These are phyloP conservation scores for Yamadazyma sp. DNA, from an alignment of 805 yeast species.

Conservation along the genomic window DNA sequence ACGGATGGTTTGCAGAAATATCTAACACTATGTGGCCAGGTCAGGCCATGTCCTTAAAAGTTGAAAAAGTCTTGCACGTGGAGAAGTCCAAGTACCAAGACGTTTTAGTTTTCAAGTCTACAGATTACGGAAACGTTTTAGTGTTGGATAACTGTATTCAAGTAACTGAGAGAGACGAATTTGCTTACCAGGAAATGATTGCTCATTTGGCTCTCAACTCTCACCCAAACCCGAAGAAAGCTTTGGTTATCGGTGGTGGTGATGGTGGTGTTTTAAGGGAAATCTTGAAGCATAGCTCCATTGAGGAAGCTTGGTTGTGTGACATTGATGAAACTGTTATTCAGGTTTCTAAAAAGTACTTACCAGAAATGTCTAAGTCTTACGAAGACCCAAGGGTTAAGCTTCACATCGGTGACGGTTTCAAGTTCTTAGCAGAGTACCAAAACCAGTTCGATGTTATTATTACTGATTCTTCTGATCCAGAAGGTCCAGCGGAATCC, in stretches of 20 bases:
- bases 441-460: conserved; percentile 90
- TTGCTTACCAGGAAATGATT: conserved; percentile 97
- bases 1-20: conserved; percentile 97
- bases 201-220: conserved; percentile 89
- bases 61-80: conserved; percentile 80
- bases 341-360: conserved; percentile 77
- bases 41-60: conserved; percentile 91
- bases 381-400: conserved; percentile 86
- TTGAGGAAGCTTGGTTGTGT: conserved; percentile 87
- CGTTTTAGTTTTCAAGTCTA: conserved; percentile 86
- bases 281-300: conserved; percentile 80
- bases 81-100: conserved; percentile 92
- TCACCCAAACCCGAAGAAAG: conserved; percentile 92
- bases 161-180: conserved; percentile 96
- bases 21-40: conserved; percentile 99
- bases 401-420: conserved; percentile 96
- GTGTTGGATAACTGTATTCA: conserved; percentile 95
- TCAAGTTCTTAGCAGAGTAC: conserved; percentile 83
- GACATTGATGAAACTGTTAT: conserved; percentile 96
- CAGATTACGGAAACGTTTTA: conserved; percentile 92
- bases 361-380: conserved; percentile 85
- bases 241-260: conserved; percentile 96
- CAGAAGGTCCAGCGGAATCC: conserved; percentile 97
- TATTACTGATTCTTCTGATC: conserved; percentile 96
- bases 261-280: conserved; percentile 98